Percentiles rank a stretch among this genome's conserved stretches.
Evolutionary conservation across 108 stramenopile species (phyloP).

Genomic region (Cylindrotheca fusiformis): DNA sequence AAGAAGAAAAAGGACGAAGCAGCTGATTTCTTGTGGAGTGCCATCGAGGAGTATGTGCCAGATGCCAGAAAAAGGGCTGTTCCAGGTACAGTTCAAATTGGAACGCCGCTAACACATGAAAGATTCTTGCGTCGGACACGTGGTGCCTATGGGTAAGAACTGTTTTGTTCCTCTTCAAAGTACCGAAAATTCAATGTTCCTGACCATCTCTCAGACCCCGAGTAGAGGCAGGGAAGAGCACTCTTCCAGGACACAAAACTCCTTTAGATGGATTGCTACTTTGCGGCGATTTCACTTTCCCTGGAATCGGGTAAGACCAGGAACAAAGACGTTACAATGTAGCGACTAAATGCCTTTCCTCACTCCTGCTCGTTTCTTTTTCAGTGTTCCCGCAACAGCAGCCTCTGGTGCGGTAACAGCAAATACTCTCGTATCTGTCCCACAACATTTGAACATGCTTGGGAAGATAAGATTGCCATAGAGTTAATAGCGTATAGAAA

Average conservation of each 20-base stretch:
- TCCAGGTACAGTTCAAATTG: slow-evolving; percentile 70
- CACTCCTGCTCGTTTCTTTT: too few relatives aligned
- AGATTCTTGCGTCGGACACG: slow-evolving; percentile 73
- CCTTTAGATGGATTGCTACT: slow-evolving; percentile 44
- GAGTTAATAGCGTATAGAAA: slow-evolving; percentile 15
- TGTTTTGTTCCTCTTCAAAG: too few relatives aligned
- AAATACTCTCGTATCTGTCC: slow-evolving; percentile 44
- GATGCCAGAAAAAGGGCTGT: slow-evolving; percentile 73
- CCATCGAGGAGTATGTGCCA: slow-evolving; percentile 89
- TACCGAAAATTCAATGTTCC: too few relatives aligned
- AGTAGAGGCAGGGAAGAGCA: slow-evolving; percentile 60
- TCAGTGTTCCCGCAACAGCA: slow-evolving; percentile 77
- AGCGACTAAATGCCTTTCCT: too few relatives aligned
- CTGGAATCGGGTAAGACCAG: slow-evolving; percentile 51
- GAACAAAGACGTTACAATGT: neutral
- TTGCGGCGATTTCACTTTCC: slow-evolving; percentile 72
- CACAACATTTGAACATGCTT: slow-evolving; percentile 51
- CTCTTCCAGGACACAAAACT: slow-evolving; percentile 63
- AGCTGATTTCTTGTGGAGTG: slow-evolving; percentile 88
- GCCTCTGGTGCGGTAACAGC: slow-evolving; percentile 74
- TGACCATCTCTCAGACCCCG: slow-evolving; percentile 30
- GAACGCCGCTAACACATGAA: slow-evolving; percentile 92
- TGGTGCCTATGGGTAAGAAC: slow-evolving; percentile 49
- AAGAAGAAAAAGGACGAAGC: slow-evolving; percentile 77
- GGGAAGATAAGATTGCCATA: slow-evolving; percentile 55